Evolutionary conservation across 2,329 filamentous ascomycete species (phyloP).

Genomic region (Cryphonectria japonica): DNA sequence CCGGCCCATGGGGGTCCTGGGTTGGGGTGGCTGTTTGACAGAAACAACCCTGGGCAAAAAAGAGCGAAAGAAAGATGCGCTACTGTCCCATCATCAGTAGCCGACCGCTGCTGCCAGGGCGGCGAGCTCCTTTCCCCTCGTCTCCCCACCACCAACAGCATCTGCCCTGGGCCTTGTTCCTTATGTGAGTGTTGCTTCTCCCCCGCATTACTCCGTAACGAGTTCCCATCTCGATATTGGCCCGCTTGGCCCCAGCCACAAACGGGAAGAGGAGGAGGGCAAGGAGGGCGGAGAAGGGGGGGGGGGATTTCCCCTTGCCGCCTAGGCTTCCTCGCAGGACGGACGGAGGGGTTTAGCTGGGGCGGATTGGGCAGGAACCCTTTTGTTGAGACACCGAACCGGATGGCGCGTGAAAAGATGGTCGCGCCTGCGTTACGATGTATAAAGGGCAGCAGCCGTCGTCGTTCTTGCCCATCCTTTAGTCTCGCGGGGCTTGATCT

Average conservation of each 20-base stretch:
- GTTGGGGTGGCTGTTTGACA: background rate
- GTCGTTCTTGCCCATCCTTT: background rate
- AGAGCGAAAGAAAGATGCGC: background rate
- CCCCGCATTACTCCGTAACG: constrained; percentile 3
- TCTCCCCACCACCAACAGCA: background rate
- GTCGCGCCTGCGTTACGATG: background rate
- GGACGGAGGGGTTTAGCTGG: background rate
- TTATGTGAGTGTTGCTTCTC: background rate
- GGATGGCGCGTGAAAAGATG: background rate
- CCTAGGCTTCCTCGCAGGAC: background rate
- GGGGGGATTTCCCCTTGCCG: background rate
- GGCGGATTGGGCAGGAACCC: background rate
- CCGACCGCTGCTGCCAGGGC: background rate
- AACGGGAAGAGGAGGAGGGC: background rate
- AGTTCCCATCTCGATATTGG: constrained; percentile 1
- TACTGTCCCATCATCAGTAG: background rate
- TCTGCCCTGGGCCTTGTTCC: background rate
- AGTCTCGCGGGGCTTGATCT: background rate
- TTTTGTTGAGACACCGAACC: background rate
- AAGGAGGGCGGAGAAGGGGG: background rate
- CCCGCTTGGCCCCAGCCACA: background rate
- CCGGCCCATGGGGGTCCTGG: background rate
- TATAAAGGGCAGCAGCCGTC: background rate
- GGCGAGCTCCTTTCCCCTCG: background rate
- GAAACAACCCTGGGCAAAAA: background rate